These are phyloP conservation scores for Aspergillus sp. DNA, from an alignment of 2,329 filamentous ascomycete genomes.

Conservation along the genomic window DNA sequence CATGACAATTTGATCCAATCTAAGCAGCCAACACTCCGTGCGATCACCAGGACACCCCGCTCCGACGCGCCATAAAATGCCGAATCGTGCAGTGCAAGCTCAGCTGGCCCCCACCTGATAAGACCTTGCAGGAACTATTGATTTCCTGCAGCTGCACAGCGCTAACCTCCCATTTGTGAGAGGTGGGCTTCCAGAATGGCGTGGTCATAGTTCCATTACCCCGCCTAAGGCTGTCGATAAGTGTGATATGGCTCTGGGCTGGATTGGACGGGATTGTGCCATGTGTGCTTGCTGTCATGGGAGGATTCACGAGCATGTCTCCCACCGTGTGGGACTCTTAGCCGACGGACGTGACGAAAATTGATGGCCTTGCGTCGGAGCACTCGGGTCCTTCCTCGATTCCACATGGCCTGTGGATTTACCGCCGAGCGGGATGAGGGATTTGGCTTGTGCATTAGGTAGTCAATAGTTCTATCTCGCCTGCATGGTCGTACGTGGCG, in stretches of 20 bases:
- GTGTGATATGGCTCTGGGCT: not conserved
- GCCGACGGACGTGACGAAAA: not conserved
- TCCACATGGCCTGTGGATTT: constrained; percentile 1
- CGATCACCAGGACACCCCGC: not conserved
- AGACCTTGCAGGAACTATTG: constrained; percentile 9
- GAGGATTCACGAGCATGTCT: not conserved
- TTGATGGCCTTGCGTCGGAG: not conserved
- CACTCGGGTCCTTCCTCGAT: not conserved
- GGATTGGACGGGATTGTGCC: not conserved
- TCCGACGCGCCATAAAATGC: not conserved
- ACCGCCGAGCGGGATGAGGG: not conserved
- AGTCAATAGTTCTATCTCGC: not conserved
- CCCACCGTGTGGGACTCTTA: not conserved
- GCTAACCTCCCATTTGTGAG: not conserved
- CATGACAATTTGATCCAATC: not conserved
- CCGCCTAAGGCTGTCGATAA: not conserved
- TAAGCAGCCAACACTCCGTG: not conserved
- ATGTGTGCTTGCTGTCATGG: not conserved
- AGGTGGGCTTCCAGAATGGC: constrained; percentile 3
- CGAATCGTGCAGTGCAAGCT: not conserved
- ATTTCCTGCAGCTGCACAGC: constrained; percentile 6
- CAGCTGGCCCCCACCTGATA: constrained; percentile 1
- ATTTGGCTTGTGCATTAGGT: not conserved
- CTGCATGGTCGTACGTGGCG: not conserved
- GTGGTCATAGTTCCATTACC: constrained; percentile 1